These are phyloP conservation scores for Pichia cabralensis DNA, from an alignment of 805 yeast species.

Conservation along the genomic window DNA sequence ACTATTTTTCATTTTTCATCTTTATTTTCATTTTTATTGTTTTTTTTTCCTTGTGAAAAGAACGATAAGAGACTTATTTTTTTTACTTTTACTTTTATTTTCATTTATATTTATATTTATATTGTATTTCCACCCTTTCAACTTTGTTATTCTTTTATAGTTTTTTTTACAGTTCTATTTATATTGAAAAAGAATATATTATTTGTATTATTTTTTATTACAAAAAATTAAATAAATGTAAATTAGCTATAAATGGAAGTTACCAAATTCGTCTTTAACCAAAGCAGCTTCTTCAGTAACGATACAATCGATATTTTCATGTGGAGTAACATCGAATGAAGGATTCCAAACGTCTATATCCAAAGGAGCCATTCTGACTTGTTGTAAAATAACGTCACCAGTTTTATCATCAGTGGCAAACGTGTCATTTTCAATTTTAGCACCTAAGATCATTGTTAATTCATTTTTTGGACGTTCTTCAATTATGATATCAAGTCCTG, in stretches of 20 bases:
- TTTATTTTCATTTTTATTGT: too few relatives aligned
- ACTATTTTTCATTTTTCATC: too few relatives aligned
- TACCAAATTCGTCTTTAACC: slow-evolving; percentile 39
- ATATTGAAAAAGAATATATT: too few relatives aligned
- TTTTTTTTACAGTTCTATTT: too few relatives aligned
- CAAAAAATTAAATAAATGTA: neutral
- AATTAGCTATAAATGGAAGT: slow-evolving; percentile 26
- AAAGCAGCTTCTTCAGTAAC: slow-evolving; percentile 71
- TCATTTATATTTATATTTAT: too few relatives aligned
- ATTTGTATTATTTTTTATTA: neutral
- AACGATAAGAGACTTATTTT: too few relatives aligned
- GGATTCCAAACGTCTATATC: slow-evolving; percentile 92
- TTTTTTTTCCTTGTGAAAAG: too few relatives aligned
- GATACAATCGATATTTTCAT: slow-evolving; percentile 71
- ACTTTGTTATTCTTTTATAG: too few relatives aligned
- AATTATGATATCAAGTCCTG: slow-evolving; percentile 71
- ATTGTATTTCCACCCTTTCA: too few relatives aligned
- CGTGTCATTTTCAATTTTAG: slow-evolving; percentile 29
- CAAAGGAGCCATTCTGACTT: slow-evolving; percentile 77
- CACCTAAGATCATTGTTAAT: slow-evolving; percentile 68
- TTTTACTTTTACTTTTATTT: too few relatives aligned
- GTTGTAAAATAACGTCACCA: slow-evolving; percentile 25
- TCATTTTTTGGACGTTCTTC: slow-evolving; percentile 84
- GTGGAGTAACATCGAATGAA: slow-evolving; percentile 89
- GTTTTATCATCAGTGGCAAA: slow-evolving; percentile 22